A percentile compares a stretch with the other conserved stretches of the same genome.
phyloP scores from a whole-genome alignment of 139 green algal species.

The Chlamydomonas urium region DNA sequence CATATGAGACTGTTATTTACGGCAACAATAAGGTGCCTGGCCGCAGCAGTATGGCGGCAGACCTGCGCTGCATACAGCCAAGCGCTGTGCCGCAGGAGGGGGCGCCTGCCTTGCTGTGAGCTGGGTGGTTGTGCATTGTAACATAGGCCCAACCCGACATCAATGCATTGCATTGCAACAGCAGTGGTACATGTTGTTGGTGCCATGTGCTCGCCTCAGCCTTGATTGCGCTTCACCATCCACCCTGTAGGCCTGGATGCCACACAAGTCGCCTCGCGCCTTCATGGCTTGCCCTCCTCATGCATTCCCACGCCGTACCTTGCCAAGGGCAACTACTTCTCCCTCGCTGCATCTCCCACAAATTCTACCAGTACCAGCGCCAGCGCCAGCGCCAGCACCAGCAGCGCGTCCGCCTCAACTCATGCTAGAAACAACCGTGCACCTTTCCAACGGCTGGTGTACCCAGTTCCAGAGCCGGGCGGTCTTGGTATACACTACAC shows the following conservation, averaged over 20 bases:
- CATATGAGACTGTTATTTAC: no score
- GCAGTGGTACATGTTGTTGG: not conserved
- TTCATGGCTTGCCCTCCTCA: constrained; percentile 32
- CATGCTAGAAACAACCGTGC: not conserved
- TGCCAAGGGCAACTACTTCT: constrained; percentile 65
- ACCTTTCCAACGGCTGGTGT: constrained; percentile 76
- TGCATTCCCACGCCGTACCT: constrained; percentile 51
- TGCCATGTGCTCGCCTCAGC: not conserved
- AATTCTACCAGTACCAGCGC: not conserved
- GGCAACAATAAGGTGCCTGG: no score
- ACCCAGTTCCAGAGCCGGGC: constrained; percentile 73
- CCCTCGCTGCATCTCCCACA: constrained; percentile 9
- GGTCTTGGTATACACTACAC: constrained; percentile 88
- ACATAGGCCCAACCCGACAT: no score
- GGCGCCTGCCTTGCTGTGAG: no score
- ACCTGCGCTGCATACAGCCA: no score
- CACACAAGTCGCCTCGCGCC: constrained; percentile 28
- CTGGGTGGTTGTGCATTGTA: no score
- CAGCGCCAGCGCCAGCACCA: not conserved
- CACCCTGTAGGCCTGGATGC: constrained; percentile 25
- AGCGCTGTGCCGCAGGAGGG: not conserved
- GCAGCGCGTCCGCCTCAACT: not conserved
- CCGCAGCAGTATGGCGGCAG: no score
- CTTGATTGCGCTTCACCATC: not conserved
- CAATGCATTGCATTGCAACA: no score